Conservation (phyloP, 2,329 filamentous ascomycete species). For the Chrysoporthe cubensis region DNA sequence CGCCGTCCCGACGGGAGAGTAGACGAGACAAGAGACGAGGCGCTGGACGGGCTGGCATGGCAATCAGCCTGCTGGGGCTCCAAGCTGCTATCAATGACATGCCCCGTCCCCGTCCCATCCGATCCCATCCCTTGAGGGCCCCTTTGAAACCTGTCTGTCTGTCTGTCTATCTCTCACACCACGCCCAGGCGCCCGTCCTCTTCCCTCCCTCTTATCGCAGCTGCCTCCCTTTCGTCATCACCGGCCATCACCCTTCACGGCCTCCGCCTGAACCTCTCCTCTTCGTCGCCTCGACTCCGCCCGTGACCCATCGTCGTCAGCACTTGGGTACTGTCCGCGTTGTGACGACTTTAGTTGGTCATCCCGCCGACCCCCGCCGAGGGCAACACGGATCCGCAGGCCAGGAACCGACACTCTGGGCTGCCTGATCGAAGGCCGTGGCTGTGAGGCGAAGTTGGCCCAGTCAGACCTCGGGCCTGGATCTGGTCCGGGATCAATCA, state of each 20-base stretch:
- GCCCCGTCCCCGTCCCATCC: neutral
- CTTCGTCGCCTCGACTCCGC: neutral
- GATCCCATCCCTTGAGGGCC: neutral
- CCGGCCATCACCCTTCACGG: neutral
- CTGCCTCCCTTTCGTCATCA: neutral
- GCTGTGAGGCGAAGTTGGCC: neutral
- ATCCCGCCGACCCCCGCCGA: constrained; percentile 3
- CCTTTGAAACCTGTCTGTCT: too few species aligned
- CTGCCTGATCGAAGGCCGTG: neutral
- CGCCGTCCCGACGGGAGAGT: neutral
- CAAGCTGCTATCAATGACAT: neutral
- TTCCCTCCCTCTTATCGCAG: neutral
- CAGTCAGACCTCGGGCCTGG: too few species aligned
- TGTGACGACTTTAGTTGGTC: constrained; percentile 7
- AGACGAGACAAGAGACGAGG: neutral
- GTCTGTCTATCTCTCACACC: too few species aligned
- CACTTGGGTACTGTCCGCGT: neutral
- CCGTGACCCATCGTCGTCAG: neutral
- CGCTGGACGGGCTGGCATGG: too few species aligned
- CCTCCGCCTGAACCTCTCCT: neutral
- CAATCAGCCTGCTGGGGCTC: neutral
- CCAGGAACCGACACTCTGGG: neutral
- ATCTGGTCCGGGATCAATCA: neutral
- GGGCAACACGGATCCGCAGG: neutral
- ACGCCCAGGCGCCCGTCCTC: neutral